A percentile compares a stretch with the other conserved stretches of the same genome.
Evolutionary conservation across 768 basidiomycete species (phyloP).

Genomic region (Cystoderma amianthinum): DNA sequence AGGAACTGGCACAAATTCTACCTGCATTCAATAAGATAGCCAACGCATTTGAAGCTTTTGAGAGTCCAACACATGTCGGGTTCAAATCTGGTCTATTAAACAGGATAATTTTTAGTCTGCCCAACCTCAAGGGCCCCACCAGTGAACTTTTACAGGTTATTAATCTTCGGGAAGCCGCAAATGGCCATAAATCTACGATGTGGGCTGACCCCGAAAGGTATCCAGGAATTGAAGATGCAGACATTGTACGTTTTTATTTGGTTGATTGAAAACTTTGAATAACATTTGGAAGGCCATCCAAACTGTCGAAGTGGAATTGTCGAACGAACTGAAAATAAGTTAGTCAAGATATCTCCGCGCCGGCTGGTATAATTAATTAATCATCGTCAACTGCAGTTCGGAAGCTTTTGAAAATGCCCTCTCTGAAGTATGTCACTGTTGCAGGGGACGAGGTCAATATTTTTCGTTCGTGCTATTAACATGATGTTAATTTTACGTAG

Average conservation of each 20-base stretch:
- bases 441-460: slow-evolving; percentile 61
- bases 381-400: slow-evolving; percentile 61
- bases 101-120: slow-evolving; percentile 61
- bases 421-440: slow-evolving; percentile 61
- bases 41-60: slow-evolving; percentile 46
- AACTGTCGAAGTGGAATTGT: slow-evolving; percentile 63
- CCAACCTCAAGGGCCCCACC: slow-evolving; percentile 52
- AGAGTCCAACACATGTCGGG: slow-evolving; percentile 35
- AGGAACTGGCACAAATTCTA: slow-evolving; percentile 73
- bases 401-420: slow-evolving; percentile 64
- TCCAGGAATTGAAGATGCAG: slow-evolving; percentile 48
- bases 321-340: slow-evolving; percentile 68
- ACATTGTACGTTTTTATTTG: slow-evolving; percentile 40
- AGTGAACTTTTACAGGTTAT: slow-evolving; percentile 48
- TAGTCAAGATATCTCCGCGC: slow-evolving; percentile 9
- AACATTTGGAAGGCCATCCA: slow-evolving; percentile 46
- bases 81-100: slow-evolving; percentile 67
- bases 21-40: slow-evolving; percentile 71
- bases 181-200: slow-evolving; percentile 61
- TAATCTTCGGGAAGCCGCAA: slow-evolving; percentile 52
- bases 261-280: not conserved
- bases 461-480: not conserved
- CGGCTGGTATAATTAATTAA: slow-evolving; percentile 2
- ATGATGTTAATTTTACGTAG: slow-evolving; percentile 24
- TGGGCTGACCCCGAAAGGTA: slow-evolving; percentile 51